Conservation (phyloP, 169 alveolate genomes). For the Cryptosporidium meleagridis region DNA sequence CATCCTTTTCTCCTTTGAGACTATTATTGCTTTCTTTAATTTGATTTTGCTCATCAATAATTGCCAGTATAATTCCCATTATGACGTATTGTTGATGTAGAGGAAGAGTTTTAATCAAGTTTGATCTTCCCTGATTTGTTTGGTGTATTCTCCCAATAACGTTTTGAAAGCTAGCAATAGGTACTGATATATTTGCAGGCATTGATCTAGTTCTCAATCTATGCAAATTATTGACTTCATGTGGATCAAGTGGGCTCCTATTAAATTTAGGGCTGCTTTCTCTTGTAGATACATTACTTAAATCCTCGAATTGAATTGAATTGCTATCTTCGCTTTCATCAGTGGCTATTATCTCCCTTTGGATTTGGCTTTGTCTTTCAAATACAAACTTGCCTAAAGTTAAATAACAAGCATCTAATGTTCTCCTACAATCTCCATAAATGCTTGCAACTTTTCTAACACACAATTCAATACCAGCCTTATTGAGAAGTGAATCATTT, state of each 20-base stretch:
- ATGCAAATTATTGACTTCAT: neutral
- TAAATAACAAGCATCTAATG: conserved; percentile 60
- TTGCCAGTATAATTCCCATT: conserved; percentile 56
- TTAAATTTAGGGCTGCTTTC: conserved; percentile 25
- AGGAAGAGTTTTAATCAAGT: conserved; percentile 27
- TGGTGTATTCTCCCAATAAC: conserved; percentile 39
- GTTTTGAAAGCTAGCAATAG: conserved; percentile 52
- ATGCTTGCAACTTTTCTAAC: conserved; percentile 67
- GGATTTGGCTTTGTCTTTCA: conserved; percentile 7
- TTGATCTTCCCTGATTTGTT: neutral
- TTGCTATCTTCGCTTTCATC: conserved; percentile 5
- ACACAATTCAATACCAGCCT: conserved; percentile 66
- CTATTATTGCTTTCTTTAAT: neutral
- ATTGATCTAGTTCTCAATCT: conserved; percentile 44
- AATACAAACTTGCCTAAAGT: conserved; percentile 34
- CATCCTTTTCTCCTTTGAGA: neutral
- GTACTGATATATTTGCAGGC: conserved; percentile 18
- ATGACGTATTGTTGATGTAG: conserved; percentile 60
- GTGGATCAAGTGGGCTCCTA: neutral
- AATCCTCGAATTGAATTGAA: neutral
- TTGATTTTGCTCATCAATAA: conserved; percentile 15
- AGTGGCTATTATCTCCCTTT: neutral
- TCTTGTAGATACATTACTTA: conserved; percentile 36
- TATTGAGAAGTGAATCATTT: conserved; percentile 1
- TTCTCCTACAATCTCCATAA: conserved; percentile 72